Base-by-base conservation (phyloP, 2,329 filamentous ascomycete genomes). In the Pezicula radicicola region DNA sequence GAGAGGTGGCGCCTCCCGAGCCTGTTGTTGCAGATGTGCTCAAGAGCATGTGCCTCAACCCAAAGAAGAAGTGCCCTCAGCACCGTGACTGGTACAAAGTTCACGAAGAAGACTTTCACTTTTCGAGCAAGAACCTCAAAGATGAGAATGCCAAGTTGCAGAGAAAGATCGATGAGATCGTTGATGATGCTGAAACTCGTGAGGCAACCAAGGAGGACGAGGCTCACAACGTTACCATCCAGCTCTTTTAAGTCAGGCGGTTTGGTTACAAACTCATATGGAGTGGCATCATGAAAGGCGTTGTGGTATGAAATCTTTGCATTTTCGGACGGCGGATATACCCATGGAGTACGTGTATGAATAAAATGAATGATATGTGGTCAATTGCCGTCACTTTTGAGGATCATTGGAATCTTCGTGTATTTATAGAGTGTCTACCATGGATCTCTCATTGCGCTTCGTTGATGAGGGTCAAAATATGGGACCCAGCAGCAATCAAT, bases 41-140 rank as follows among this genome's bases (percentile, higher is more conserved):
- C 10, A 55, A 62, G 16, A 60, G 60, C 35, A 55, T 67, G 10
- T 67, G 63, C 47, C 40, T 65, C 8, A 62, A 57, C 30, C 45
- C 48, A 3, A 52, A 47, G n/a, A 30, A 36, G 2, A 63, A 63
- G 46, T 59, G 57, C 18, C 64, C 62, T 47, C 59, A 55, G 35
- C 63, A 66, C 50, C 39, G 49, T 15, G 49, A 48, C 16, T 66
- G 64, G 64, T 52, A 53, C 7, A 52, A 59, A 9, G 53, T 63
- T 35, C 62, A 64, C 48, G 52, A 54, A 8, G 46, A 57, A 21
- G 58, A 62, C 33, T 62, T 58, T 18, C 49, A 15, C 25, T 41
- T 41, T 19, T n/a, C 16, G 15, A 42, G 19, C 25, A 41, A 33
- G 36, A 49, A 49, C 16, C 13, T 42, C 15, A 49, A 33, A 6